Evolutionary conservation across 2,329 filamentous ascomycete genomes (phyloP).

Genomic region (Phoma sp.): DNA sequence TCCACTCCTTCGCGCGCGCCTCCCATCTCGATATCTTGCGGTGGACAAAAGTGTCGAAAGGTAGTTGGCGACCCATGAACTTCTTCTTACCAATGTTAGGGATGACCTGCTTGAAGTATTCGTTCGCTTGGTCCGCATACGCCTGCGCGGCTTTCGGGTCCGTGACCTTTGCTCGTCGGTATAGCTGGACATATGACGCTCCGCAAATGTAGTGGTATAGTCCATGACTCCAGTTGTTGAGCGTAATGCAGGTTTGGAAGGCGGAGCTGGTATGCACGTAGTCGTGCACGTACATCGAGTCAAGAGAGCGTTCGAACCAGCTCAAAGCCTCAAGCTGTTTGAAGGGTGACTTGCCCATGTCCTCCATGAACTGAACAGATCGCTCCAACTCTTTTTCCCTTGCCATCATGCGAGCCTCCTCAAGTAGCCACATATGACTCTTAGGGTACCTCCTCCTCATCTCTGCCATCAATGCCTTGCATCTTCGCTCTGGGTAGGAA

Average conservation of each 20-base stretch:
- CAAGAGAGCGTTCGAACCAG: constrained; percentile 82
- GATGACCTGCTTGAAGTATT: constrained; percentile 75
- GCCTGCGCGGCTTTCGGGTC: constrained; percentile 54
- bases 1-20: constrained; percentile 71
- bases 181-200: constrained; percentile 79
- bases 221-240: constrained; percentile 87
- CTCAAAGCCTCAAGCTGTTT: constrained; percentile 87
- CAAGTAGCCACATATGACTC: constrained; percentile 84
- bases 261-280: constrained; percentile 76
- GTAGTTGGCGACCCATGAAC: constrained; percentile 87
- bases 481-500: constrained; percentile 72
- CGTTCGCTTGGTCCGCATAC: constrained; percentile 63
- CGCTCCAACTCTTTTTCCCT: constrained; percentile 70
- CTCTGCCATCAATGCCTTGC: constrained; percentile 70
- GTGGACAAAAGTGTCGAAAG: constrained; percentile 84
- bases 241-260: constrained; percentile 65
- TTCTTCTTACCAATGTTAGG: constrained; percentile 81
- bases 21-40: constrained; percentile 92
- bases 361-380: constrained; percentile 71
- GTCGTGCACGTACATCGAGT: constrained; percentile 78
- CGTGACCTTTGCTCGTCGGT: constrained; percentile 65
- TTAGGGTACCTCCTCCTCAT: constrained; percentile 83
- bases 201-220: constrained; percentile 91
- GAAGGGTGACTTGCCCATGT: constrained; percentile 72
- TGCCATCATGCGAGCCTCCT: constrained; percentile 81